phyloP scores from a whole-genome alignment of 1,284 basidiomycete genomes.

The Trichosporon asahii region DNA sequence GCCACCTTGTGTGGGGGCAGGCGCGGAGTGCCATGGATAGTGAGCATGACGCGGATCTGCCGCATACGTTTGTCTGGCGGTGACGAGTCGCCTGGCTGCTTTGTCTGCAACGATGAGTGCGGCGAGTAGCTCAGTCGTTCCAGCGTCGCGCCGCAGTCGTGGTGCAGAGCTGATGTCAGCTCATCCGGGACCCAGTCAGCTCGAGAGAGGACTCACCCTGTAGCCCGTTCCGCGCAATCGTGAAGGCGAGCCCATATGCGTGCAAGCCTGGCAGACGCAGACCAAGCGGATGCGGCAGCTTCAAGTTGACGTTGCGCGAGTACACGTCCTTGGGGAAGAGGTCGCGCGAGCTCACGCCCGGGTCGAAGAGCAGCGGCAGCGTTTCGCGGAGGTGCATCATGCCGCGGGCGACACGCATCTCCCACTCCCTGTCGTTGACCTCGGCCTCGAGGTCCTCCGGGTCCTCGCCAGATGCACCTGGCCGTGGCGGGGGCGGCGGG shows the following conservation, averaged over 20 bases:
- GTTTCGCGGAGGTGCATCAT: slow-evolving; percentile 50
- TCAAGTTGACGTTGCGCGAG: slow-evolving; percentile 41
- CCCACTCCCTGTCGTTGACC: slow-evolving; percentile 51
- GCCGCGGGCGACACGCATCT: slow-evolving; percentile 46
- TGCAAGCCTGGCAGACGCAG: slow-evolving; percentile 45
- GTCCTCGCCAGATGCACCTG: background rate
- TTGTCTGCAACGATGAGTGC: slow-evolving; percentile 20
- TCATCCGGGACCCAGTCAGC: background rate
- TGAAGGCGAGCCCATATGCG: slow-evolving; percentile 46
- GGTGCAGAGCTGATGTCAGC: slow-evolving; percentile 41
- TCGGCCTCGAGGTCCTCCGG: slow-evolving; percentile 35
- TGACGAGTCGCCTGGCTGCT: background rate
- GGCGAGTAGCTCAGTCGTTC: slow-evolving; percentile 47
- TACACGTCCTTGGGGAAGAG: slow-evolving; percentile 49
- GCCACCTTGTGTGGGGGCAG: slow-evolving; percentile 45
- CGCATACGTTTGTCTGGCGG: slow-evolving; percentile 29
- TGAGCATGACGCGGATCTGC: slow-evolving; percentile 46
- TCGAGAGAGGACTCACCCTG: slow-evolving; percentile 37
- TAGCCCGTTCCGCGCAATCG: slow-evolving; percentile 49
- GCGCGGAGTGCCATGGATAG: slow-evolving; percentile 40
- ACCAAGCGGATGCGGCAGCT: slow-evolving; percentile 46
- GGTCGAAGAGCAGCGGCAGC: slow-evolving; percentile 46
- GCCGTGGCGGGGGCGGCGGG: background rate
- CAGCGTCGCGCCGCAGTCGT: slow-evolving; percentile 39
- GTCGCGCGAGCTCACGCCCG: slow-evolving; percentile 23